Base-by-base conservation (phyloP, 345 rosid species). In the Rhizophora mangle region DNA sequence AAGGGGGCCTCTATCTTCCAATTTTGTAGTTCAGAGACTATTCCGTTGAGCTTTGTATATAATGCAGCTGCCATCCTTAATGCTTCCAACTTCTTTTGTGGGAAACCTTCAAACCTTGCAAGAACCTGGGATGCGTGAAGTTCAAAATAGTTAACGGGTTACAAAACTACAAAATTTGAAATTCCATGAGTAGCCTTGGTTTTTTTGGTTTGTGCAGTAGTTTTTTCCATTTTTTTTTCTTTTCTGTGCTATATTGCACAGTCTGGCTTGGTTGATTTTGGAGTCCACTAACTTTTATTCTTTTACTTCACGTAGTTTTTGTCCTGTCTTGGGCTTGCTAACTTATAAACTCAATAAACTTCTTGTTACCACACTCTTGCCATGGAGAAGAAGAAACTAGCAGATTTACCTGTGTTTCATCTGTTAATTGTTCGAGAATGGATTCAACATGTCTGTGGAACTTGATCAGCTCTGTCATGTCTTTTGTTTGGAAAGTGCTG, bases 81-180 rank as follows among this genome's bases (percentile, higher is more conserved):
- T 30, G 97, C 80, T 85, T 95, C 99, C 63, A 95, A 78, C 76
- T 92, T 95, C 84, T 86, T 90, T n/a, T 69, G 81, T 0, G 99
- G 98, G 65, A 95, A 89, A 22, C 89, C 98, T 83, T 95, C 98
- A 53, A 94, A 90, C 67, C 92, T 81, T 8, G 92, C 86, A 53
- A 95, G 86, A 58, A 95, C 98, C 97, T 95, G 82, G 46, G 19
- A 34, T 46, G 32, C 54, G 31, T 18, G 21, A 62, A 47, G 18
- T 56, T 56, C 11, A 24, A 56, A 56, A 56, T 56, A 24, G 26
- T 24, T 11, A 22, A 56, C 29, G 10, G 60, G 6, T 13, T 13
- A 43, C 19, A 43, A 39, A 11, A 39, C 47, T 39, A 2, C 3
- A 39, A 39, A 39, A 10, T 39, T 39, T 39, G 1, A 39, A 11